Evolutionary conservation across 1,139 yeast species (phyloP).

Genomic region (Debaryomyces subglobosus): DNA sequence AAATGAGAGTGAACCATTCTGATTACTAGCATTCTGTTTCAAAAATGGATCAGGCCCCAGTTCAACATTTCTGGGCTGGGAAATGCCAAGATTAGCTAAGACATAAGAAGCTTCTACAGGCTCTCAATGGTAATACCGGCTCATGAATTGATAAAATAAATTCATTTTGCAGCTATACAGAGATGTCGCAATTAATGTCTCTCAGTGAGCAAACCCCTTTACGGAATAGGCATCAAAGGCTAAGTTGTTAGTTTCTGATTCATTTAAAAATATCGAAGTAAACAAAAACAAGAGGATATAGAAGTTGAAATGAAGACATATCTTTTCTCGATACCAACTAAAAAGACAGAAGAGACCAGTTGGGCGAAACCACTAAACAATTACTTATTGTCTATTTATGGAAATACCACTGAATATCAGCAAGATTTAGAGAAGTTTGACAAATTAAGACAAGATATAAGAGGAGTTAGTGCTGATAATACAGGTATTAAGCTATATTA

Average conservation of each 20-base stretch:
- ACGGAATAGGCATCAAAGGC: not conserved
- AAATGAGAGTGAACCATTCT: no score
- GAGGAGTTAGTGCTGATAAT: conserved; percentile 57
- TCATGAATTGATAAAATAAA: not conserved
- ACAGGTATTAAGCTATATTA: conserved; percentile 57
- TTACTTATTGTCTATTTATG: conserved; percentile 66
- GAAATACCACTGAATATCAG: conserved; percentile 58
- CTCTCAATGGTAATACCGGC: not conserved
- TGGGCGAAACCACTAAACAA: conserved; percentile 67
- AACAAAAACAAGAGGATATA: not conserved
- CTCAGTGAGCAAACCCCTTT: conserved; percentile 4
- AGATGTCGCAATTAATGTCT: conserved; percentile 3
- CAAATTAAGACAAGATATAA: conserved; percentile 62
- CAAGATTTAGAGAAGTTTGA: conserved; percentile 59
- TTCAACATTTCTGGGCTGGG: no score
- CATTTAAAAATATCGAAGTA: not conserved
- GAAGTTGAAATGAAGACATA: conserved; percentile 36
- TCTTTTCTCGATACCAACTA: conserved; percentile 42
- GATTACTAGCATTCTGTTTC: no score
- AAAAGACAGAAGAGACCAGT: conserved; percentile 62
- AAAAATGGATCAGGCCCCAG: no score
- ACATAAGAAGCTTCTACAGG: not conserved
- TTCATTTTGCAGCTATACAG: conserved; percentile 3
- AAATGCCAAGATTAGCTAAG: no score
- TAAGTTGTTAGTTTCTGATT: not conserved